phyloP scores from a whole-genome alignment of 371 early-diverging fungal genomes.

The Choanephora cucurbitarum region DNA sequence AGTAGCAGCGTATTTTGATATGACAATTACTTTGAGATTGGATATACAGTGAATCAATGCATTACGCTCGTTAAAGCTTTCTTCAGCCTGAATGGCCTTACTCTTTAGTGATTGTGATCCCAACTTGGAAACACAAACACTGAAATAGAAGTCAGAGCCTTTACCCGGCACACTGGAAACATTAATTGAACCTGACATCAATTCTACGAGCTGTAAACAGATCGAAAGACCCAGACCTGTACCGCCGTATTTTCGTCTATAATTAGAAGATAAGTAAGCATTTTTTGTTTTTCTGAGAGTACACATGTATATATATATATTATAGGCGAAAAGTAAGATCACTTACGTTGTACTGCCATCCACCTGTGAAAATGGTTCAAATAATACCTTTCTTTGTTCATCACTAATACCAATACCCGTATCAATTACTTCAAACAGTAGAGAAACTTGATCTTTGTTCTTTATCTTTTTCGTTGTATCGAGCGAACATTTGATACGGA shows the following conservation, averaged over 20 bases:
- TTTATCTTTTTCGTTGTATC: constrained; percentile 23
- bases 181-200: constrained; percentile 58
- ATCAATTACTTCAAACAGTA: constrained; percentile 49
- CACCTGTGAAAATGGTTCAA: constrained; percentile 61
- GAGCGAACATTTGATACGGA: constrained; percentile 44
- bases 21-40: constrained; percentile 36
- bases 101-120: constrained; percentile 26
- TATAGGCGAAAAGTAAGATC: too few species aligned
- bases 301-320: too few species aligned
- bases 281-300: neutral
- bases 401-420: constrained; percentile 60
- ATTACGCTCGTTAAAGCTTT: constrained; percentile 22
- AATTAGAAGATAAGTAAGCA: neutral
- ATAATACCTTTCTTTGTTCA: constrained; percentile 56
- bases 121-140: constrained; percentile 41
- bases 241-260: constrained; percentile 61
- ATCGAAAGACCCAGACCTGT: constrained; percentile 68
- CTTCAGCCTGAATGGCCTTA: constrained; percentile 17
- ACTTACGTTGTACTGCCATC: constrained; percentile 60
- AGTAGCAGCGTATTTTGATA: constrained; percentile 29
- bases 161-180: constrained; percentile 56
- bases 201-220: constrained; percentile 52
- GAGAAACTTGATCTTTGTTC: constrained; percentile 13
- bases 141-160: constrained; percentile 60
- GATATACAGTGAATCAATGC: constrained; percentile 19